Evolutionary conservation across 1,284 basidiomycete species (phyloP).

Genomic region (Cutaneotrichosporon mucoides): DNA sequence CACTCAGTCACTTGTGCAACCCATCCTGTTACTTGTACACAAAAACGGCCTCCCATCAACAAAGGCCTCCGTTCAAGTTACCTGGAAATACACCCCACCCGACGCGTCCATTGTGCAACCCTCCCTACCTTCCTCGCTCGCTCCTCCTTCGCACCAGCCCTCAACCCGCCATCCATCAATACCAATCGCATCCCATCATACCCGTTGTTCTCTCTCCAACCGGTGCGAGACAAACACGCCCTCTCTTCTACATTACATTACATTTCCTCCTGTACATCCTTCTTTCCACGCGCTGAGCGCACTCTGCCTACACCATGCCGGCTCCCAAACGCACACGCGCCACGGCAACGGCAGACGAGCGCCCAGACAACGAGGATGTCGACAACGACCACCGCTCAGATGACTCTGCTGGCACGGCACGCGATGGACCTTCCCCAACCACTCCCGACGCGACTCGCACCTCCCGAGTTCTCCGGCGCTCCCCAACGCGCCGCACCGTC

Average conservation of each 20-base stretch:
- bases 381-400: conserved; percentile 4
- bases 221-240: too few relatives aligned
- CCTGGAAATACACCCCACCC: background rate
- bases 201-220: too few relatives aligned
- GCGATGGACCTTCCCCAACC: background rate
- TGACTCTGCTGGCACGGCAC: background rate
- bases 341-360: background rate
- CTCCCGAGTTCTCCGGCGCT: background rate
- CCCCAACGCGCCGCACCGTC: conserved; percentile 5
- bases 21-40: conserved; percentile 1
- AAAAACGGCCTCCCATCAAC: too few relatives aligned
- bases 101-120: conserved; percentile 2
- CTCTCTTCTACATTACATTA: too few relatives aligned
- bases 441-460: background rate
- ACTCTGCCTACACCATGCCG: conserved; percentile 10
- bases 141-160: too few relatives aligned
- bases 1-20: conserved; percentile 3
- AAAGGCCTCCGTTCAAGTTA: too few relatives aligned
- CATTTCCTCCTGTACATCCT: too few relatives aligned
- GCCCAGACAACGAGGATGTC: conserved; percentile 8
- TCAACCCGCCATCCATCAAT: too few relatives aligned
- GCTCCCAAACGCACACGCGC: conserved; percentile 24
- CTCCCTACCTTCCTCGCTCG: background rate
- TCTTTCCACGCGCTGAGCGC: too few relatives aligned
- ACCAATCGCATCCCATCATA: too few relatives aligned